Evolutionary conservation across 192 early-diverging fungal genomes (phyloP).

Genomic region (Backusella liffmaniae): DNA sequence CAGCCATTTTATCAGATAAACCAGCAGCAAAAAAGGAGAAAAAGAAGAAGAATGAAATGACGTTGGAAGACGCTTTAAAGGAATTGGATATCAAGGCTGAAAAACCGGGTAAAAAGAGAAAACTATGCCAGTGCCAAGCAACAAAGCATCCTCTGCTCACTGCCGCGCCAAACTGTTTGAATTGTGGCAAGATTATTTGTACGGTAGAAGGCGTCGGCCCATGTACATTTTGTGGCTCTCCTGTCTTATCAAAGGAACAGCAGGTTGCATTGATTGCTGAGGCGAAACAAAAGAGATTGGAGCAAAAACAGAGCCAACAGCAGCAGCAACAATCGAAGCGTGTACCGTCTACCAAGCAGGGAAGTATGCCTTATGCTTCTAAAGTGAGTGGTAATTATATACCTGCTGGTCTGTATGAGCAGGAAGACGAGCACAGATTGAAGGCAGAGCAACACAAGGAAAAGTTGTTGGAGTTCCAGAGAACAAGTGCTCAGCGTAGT

Average conservation of each 20-base stretch:
- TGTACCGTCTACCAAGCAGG: not conserved
- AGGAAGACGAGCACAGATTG: constrained; percentile 21
- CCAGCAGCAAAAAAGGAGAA: constrained; percentile 33
- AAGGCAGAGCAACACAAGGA: constrained; percentile 46
- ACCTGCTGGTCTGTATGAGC: constrained; percentile 18
- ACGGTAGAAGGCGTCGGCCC: constrained; percentile 51
- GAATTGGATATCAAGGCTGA: constrained; percentile 43
- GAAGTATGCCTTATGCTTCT: constrained; percentile 42
- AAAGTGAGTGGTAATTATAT: constrained; percentile 44
- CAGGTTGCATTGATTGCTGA: constrained; percentile 48
- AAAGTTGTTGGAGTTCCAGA: constrained; percentile 46
- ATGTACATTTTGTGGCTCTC: constrained; percentile 53
- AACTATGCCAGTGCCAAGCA: constrained; percentile 51
- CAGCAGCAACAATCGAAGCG: constrained; percentile 29
- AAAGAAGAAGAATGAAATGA: constrained; percentile 40
- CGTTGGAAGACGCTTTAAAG: constrained; percentile 49
- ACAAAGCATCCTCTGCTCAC: constrained; percentile 53
- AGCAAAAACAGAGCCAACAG: constrained; percentile 38
- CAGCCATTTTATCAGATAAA: not conserved
- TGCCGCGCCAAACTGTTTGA: constrained; percentile 56
- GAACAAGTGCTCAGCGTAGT: constrained; percentile 44
- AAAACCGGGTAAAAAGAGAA: constrained; percentile 42
- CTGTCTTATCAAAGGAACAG: constrained; percentile 52
- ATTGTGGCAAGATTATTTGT: constrained; percentile 63
- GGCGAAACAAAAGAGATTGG: constrained; percentile 45